Conservation (phyloP, 345 rosid genomes). For the Pugionium dolabratum region DNA sequence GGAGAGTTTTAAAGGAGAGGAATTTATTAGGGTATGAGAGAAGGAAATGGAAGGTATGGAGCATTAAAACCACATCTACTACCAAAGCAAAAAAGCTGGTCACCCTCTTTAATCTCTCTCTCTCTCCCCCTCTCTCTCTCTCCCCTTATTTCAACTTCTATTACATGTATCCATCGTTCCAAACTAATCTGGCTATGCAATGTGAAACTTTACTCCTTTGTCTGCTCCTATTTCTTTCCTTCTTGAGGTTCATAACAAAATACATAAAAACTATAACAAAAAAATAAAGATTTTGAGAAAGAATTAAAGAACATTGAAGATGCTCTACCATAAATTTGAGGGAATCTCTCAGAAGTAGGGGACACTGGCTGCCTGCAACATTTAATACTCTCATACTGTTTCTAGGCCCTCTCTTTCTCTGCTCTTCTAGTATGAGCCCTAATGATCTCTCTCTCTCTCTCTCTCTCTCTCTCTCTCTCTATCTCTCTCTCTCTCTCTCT, state of each 20-base stretch:
- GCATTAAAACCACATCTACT: constrained; percentile 74
- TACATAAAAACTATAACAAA: not conserved
- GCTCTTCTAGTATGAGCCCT: constrained; percentile 36
- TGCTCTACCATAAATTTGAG: constrained; percentile 41
- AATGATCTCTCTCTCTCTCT: constrained; percentile 1
- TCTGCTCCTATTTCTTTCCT: constrained; percentile 31
- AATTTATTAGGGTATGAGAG: constrained; percentile 46
- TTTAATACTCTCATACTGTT: constrained; percentile 30
- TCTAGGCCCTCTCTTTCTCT: constrained; percentile 21
- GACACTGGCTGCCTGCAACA: constrained; percentile 42
- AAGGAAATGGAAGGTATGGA: constrained; percentile 45
- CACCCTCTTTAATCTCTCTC: constrained; percentile 57
- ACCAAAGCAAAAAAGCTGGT: constrained; percentile 71
- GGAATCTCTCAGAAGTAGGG: constrained; percentile 43
- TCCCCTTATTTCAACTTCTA: constrained; percentile 3
- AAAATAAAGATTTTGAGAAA: constrained; percentile 3
- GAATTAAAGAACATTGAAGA: constrained; percentile 36
- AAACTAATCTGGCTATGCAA: constrained; percentile 41
- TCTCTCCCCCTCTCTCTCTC: constrained; percentile 34
- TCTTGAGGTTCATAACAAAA: constrained; percentile 12
- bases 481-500: constrained; percentile 13
- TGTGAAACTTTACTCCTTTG: constrained; percentile 30
- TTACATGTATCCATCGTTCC: constrained; percentile 22
- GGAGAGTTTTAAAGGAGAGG: constrained; percentile 39
- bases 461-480: constrained; percentile 6